Conservation (phyloP, 768 basidiomycete species). For the Dendrothele bispora region DNA sequence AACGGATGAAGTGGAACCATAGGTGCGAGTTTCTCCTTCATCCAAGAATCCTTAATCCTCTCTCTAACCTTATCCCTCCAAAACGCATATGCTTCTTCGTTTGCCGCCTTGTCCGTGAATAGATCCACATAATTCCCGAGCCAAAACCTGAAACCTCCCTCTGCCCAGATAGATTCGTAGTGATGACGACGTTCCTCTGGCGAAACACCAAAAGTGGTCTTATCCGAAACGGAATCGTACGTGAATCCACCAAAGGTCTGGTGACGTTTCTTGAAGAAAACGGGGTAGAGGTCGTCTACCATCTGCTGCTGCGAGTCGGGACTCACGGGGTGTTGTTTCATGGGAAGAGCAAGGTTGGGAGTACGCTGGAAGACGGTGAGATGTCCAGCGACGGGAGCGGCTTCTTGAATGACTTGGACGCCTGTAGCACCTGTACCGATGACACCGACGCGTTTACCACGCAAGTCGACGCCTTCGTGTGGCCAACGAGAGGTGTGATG, state of each 20-base stretch:
- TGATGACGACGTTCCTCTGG: not conserved
- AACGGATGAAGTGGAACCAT: constrained; percentile 3
- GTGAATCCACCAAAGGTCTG: not conserved
- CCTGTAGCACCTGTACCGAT: not conserved
- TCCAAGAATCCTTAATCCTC: constrained; percentile 2
- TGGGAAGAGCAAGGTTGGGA: not conserved
- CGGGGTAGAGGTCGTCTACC: not conserved
- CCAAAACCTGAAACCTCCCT: not conserved
- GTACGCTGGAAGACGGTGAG: not conserved
- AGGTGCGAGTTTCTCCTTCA: constrained; percentile 9
- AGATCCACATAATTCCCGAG: not conserved
- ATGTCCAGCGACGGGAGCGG: not conserved
- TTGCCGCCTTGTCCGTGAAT: not conserved
- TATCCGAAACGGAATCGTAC: not conserved
- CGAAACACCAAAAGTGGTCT: not conserved
- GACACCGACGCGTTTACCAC: not conserved
- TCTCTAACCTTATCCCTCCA: constrained; percentile 8
- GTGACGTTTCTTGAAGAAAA: not conserved
- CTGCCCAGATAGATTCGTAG: not conserved
- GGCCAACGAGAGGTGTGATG: not conserved
- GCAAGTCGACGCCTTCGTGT: not conserved
- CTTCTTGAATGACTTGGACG: constrained; percentile 1
- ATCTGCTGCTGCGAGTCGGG: not conserved
- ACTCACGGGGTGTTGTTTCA: not conserved
- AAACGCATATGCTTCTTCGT: constrained; percentile 3